A percentile compares a stretch with the other conserved stretches of the same genome.
Evolutionary conservation across 2,329 filamentous ascomycete genomes (phyloP).

Genomic region (Colletotrichum destructivum): DNA sequence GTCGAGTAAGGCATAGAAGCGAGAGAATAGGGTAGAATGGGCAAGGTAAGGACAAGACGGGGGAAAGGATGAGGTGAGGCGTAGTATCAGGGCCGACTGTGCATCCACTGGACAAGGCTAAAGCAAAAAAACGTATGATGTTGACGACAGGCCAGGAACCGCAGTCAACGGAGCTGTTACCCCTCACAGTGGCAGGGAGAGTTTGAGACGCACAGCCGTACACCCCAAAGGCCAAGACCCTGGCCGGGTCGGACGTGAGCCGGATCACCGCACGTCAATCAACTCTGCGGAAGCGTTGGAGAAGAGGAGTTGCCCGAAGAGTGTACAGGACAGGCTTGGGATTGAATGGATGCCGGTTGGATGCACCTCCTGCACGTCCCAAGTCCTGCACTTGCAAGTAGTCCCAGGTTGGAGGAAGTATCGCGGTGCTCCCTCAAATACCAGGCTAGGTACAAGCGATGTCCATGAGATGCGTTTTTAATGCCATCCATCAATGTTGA

Average conservation of each 20-base stretch:
- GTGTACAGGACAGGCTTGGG: neutral
- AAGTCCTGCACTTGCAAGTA: slow-evolving; percentile 25
- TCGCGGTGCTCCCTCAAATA: slow-evolving; percentile 1
- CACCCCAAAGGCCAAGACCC: slow-evolving; percentile 27
- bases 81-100: slow-evolving; percentile 38
- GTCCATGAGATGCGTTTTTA: neutral
- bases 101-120: slow-evolving; percentile 36
- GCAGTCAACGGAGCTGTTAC: slow-evolving; percentile 36
- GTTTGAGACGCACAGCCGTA: slow-evolving; percentile 14
- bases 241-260: slow-evolving; percentile 30
- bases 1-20: neutral
- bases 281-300: slow-evolving; percentile 16
- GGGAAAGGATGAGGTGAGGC: slow-evolving; percentile 27
- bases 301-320: slow-evolving; percentile 10
- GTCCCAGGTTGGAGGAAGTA: slow-evolving; percentile 21
- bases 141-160: slow-evolving; percentile 41
- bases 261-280: slow-evolving; percentile 31
- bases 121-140: slow-evolving; percentile 41
- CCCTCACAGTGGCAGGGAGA: slow-evolving; percentile 41
- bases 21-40: slow-evolving; percentile 2
- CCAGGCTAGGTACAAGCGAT: slow-evolving; percentile 8
- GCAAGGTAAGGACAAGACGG: slow-evolving; percentile 8
- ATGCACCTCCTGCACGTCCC: slow-evolving; percentile 10
- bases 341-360: neutral
- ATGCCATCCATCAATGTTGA: neutral